A percentile compares a stretch with the other conserved stretches of the same genome.
phyloP scores from a whole-genome alignment of 2,329 filamentous ascomycete species.

The Colletotrichum cordylinicola region DNA sequence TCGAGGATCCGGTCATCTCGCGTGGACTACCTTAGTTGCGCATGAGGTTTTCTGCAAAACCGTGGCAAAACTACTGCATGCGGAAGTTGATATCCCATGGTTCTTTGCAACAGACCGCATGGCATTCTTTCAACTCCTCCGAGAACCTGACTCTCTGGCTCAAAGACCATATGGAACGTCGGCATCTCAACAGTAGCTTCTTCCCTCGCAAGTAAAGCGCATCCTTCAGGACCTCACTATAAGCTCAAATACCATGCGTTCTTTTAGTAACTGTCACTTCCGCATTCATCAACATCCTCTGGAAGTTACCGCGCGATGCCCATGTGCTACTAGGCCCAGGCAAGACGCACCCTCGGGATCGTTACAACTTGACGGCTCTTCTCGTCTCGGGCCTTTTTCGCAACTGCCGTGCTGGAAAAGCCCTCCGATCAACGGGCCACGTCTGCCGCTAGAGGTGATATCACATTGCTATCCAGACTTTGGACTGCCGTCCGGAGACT shows the following conservation, averaged over 20 bases:
- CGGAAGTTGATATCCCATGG: background rate
- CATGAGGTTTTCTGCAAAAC: background rate
- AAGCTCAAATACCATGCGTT: background rate
- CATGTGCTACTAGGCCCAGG: background rate
- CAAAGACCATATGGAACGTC: background rate
- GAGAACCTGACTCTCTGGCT: background rate
- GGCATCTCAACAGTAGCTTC: background rate
- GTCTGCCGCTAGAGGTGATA: background rate
- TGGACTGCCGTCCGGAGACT: background rate
- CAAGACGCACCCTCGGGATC: background rate
- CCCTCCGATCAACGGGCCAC: background rate
- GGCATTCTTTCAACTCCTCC: background rate
- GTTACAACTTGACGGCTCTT: background rate
- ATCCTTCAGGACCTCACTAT: background rate
- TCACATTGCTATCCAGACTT: background rate
- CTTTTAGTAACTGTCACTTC: background rate
- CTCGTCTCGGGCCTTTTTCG: background rate
- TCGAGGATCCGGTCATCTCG: background rate
- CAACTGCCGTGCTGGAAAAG: background rate
- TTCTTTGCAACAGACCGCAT: background rate
- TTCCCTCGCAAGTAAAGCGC: background rate
- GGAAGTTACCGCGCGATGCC: background rate
- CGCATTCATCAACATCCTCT: background rate
- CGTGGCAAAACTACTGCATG: background rate
- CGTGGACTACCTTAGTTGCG: background rate